Conservation (phyloP, 306 rosid species). For the Trifolium dubium region DNA sequence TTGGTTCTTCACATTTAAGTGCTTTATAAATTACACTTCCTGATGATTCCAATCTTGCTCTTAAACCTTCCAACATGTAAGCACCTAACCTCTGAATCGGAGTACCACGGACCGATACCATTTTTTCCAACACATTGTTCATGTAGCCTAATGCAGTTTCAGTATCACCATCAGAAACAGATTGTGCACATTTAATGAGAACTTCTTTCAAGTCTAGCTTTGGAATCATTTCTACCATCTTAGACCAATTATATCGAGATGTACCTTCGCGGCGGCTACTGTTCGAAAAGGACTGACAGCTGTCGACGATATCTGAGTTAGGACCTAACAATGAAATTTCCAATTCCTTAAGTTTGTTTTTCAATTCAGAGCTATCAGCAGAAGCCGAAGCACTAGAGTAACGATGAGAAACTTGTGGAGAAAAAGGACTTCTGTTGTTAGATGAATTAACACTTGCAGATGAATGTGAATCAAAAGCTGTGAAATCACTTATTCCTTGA, state of each 20-base stretch:
- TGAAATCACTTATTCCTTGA: slow-evolving; percentile 43
- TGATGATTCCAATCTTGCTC: slow-evolving; percentile 82
- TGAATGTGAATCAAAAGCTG: slow-evolving; percentile 73
- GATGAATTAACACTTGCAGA: slow-evolving; percentile 63
- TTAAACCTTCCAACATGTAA: slow-evolving; percentile 92
- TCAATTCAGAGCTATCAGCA: slow-evolving; percentile 50
- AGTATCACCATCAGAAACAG: slow-evolving; percentile 52
- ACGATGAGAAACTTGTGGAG: slow-evolving; percentile 71
- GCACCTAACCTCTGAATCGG: slow-evolving; percentile 89
- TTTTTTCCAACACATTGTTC: slow-evolving; percentile 66
- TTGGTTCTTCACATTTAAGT: slow-evolving; percentile 76
- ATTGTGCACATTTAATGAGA: slow-evolving; percentile 66
- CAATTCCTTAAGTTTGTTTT: slow-evolving; percentile 64
- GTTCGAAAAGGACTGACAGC: slow-evolving; percentile 53
- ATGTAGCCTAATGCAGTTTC: slow-evolving; percentile 54
- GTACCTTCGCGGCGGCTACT: slow-evolving; percentile 32
- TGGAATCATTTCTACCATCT: slow-evolving; percentile 57
- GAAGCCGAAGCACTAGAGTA: slow-evolving; percentile 49
- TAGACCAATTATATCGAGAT: slow-evolving; percentile 47
- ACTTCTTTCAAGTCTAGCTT: slow-evolving; percentile 54
- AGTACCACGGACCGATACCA: slow-evolving; percentile 84
- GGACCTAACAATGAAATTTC: slow-evolving; percentile 75
- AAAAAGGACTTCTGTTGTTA: slow-evolving; percentile 60
- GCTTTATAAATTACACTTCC: slow-evolving; percentile 82
- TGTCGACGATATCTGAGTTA: slow-evolving; percentile 64